Percentiles rank a stretch among this genome's conserved stretches.
Conservation (phyloP, 441 rosid genomes). For the Theobroma grandiflorum region DNA sequence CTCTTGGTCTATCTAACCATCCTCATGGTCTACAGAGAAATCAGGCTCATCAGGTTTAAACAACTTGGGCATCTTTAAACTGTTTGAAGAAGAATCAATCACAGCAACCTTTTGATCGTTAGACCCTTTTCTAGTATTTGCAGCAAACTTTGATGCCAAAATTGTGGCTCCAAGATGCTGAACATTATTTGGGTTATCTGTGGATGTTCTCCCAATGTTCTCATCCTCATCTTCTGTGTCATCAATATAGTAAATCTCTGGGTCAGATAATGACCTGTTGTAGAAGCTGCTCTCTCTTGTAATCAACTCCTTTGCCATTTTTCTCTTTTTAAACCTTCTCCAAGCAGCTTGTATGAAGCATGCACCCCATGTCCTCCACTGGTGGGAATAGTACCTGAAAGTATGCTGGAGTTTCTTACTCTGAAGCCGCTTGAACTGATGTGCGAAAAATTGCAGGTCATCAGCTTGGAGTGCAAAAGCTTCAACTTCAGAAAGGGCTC, state of each 20-base stretch:
- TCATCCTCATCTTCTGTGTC: constrained; percentile 30
- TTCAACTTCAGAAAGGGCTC: constrained; percentile 77
- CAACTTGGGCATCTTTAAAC: constrained; percentile 70
- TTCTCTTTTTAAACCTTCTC: constrained; percentile 72
- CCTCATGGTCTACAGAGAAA: constrained; percentile 55
- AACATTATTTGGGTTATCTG: constrained; percentile 27
- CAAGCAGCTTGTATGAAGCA: constrained; percentile 89
- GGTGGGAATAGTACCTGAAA: constrained; percentile 85
- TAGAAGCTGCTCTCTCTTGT: constrained; percentile 35
- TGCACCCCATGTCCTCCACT: constrained; percentile 91
- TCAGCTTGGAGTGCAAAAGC: constrained; percentile 83
- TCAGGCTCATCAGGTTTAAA: constrained; percentile 73
- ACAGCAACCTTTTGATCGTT: constrained; percentile 38
- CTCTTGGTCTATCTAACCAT: constrained; percentile 33
- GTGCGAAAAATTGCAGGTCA: constrained; percentile 81
- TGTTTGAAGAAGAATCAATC: constrained; percentile 47
- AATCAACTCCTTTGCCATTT: constrained; percentile 55
- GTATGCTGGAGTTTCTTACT: constrained; percentile 81
- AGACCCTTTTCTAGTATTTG: constrained; percentile 52
- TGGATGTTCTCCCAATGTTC: constrained; percentile 4
- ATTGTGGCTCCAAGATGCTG: constrained; percentile 59
- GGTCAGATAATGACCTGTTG: constrained; percentile 23
- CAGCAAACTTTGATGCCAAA: constrained; percentile 62
- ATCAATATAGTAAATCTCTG: constrained; percentile 21
- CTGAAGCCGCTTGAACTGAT: constrained; percentile 81